These are phyloP conservation scores for Boletus rubropictus DNA, from an alignment of 768 basidiomycete genomes.

Conservation along the genomic window DNA sequence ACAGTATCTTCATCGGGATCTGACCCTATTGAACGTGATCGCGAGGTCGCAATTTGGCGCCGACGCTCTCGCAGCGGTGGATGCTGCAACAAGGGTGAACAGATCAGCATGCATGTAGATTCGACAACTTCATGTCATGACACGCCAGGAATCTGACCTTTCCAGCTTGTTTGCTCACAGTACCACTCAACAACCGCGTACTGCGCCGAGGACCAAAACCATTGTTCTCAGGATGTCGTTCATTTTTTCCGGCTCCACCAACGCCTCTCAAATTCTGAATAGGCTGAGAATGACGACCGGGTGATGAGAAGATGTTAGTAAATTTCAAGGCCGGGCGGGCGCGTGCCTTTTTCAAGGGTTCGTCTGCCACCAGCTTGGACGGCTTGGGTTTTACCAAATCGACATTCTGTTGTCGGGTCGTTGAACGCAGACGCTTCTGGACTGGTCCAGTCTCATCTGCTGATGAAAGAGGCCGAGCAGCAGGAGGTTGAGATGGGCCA, in stretches of 20 bases:
- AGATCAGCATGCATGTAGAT: constrained; percentile 5
- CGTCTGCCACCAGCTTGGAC: constrained; percentile 58
- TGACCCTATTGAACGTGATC: constrained; percentile 61
- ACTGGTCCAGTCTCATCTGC: constrained; percentile 78
- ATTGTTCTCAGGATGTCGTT: constrained; percentile 37
- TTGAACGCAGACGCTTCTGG: constrained; percentile 68
- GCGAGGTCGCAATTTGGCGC: constrained; percentile 47
- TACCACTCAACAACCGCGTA: constrained; percentile 60
- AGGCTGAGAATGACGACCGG: constrained; percentile 73
- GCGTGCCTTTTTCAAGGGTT: constrained; percentile 86
- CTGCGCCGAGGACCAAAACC: constrained; percentile 61
- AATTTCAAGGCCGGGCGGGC: constrained; percentile 82
- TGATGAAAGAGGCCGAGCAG: constrained; percentile 67
- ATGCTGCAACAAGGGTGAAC: constrained; percentile 25
- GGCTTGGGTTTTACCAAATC: constrained; percentile 49
- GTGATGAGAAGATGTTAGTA: constrained; percentile 86
- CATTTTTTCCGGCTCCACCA: constrained; percentile 47
- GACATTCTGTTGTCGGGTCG: constrained; percentile 47
- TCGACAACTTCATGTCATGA: not conserved
- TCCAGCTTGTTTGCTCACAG: constrained; percentile 44
- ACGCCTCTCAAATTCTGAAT: constrained; percentile 58
- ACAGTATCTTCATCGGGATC: constrained; percentile 64
- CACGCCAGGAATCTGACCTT: constrained; percentile 43
- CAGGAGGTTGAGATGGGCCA: constrained; percentile 43
- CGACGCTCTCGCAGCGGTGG: constrained; percentile 50